A percentile compares a stretch with the other conserved stretches of the same genome.
Evolutionary conservation across 1,139 yeast genomes (phyloP).

Genomic region (Blastobotrys apis): DNA sequence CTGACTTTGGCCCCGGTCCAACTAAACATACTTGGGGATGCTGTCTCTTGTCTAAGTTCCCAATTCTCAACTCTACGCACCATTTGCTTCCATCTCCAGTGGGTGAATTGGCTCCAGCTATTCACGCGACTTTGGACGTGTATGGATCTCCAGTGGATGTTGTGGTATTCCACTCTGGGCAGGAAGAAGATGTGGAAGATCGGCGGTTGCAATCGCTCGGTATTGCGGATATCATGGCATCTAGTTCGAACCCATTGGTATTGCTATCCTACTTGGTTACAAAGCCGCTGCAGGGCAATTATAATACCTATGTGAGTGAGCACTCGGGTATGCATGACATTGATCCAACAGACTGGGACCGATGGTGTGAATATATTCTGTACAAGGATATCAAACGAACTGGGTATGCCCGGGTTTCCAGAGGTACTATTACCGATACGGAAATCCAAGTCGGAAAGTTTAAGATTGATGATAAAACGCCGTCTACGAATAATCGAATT

Average conservation of each 20-base stretch:
- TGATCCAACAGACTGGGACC: conserved; percentile 90
- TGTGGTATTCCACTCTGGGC: conserved; percentile 96
- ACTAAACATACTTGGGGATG: conserved; percentile 98
- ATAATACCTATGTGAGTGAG: conserved; percentile 84
- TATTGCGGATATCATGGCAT: conserved; percentile 74
- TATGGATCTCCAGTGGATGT: conserved; percentile 83
- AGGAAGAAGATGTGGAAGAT: conserved; percentile 95
- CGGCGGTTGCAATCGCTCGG: conserved; percentile 80
- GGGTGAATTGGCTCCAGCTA: conserved; percentile 97
- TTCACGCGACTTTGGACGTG: conserved; percentile 89
- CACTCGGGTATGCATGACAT: conserved; percentile 86
- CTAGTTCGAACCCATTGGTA: conserved; percentile 70
- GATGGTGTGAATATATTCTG: conserved; percentile 97
- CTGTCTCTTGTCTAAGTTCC: conserved; percentile 87
- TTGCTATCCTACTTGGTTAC: conserved; percentile 87
- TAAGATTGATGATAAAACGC: conserved; percentile 49
- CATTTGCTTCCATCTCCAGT: conserved; percentile 93
- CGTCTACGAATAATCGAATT: conserved; percentile 53
- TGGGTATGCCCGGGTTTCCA: conserved; percentile 89
- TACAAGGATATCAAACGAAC: conserved; percentile 82
- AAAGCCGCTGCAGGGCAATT: conserved; percentile 80
- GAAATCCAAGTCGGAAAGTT: conserved; percentile 95
- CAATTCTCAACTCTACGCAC: conserved; percentile 83
- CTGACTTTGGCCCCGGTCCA: conserved; percentile 97
- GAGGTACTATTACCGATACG: conserved; percentile 94